phyloP scores from a whole-genome alignment of 1,284 basidiomycete genomes.

The Puccinia novopanici region DNA sequence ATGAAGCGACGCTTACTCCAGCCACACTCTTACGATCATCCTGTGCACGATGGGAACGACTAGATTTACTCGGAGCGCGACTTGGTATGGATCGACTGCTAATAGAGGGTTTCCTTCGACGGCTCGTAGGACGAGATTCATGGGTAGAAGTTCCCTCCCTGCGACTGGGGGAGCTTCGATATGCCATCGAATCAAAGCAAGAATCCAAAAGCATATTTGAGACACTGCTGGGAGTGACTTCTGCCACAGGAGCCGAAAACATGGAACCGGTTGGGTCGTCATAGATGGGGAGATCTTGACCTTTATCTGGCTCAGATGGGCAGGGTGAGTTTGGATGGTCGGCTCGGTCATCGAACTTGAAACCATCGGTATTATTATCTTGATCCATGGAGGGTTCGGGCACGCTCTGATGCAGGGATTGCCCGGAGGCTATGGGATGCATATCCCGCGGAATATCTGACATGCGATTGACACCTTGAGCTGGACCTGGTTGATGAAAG shows the following conservation, averaged over 20 bases:
- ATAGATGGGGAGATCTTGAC: constrained; percentile 52
- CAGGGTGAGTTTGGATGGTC: background rate
- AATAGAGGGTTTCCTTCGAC: constrained; percentile 21
- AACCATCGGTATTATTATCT: background rate
- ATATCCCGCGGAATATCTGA: background rate
- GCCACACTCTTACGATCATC: constrained; percentile 30
- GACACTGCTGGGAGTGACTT: constrained; percentile 54
- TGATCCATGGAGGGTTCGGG: background rate
- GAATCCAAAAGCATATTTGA: constrained; percentile 53
- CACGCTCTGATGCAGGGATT: background rate
- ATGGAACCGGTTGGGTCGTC: constrained; percentile 56
- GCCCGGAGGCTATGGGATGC: background rate
- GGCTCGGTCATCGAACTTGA: background rate
- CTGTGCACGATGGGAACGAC: background rate
- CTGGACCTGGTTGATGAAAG: background rate
- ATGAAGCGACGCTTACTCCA: constrained; percentile 23
- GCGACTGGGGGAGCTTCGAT: constrained; percentile 31
- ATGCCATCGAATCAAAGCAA: constrained; percentile 37
- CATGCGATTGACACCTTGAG: background rate
- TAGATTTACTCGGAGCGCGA: background rate
- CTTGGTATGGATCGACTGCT: constrained; percentile 5
- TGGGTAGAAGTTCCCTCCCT: constrained; percentile 7
- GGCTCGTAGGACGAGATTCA: background rate
- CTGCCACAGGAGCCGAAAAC: constrained; percentile 55
- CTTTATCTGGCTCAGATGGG: background rate